Evolutionary conservation across 495 filamentous ascomycete genomes (phyloP).

Genomic region (Aspergillus panamensis): DNA sequence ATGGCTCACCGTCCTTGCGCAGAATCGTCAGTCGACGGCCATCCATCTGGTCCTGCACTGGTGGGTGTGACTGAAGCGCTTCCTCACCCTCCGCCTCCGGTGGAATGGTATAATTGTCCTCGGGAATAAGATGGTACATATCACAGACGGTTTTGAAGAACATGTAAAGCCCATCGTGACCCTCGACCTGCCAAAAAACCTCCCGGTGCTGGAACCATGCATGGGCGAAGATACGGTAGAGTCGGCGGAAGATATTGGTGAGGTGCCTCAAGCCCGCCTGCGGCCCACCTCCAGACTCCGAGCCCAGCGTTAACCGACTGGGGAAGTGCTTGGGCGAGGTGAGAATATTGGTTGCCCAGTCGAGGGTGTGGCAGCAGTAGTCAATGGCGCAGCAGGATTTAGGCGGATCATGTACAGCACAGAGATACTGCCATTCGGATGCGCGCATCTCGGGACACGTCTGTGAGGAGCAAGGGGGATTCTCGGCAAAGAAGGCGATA

Average conservation of each 20-base stretch:
- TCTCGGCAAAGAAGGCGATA: constrained; percentile 86
- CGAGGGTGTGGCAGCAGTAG: constrained; percentile 96
- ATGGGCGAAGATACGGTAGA: constrained; percentile 96
- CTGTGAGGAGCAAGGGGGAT: constrained; percentile 74
- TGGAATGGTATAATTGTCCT: constrained; percentile 93
- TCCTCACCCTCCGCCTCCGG: constrained; percentile 82
- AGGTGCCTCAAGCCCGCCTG: constrained; percentile 72
- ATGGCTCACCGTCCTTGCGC: constrained; percentile 34
- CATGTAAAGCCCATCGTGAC: constrained; percentile 79
- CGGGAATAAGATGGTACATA: constrained; percentile 77
- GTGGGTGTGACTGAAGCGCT: constrained; percentile 38
- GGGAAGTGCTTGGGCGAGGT: constrained; percentile 91
- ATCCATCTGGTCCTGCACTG: constrained; percentile 32
- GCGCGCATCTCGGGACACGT: constrained; percentile 99
- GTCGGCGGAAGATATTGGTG: constrained; percentile 86
- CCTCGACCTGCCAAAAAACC: constrained; percentile 96
- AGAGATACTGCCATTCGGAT: constrained; percentile 97
- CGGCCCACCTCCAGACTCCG: constrained; percentile 57
- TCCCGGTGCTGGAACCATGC: constrained; percentile 96
- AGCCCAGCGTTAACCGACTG: constrained; percentile 70
- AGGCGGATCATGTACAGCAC: constrained; percentile 92
- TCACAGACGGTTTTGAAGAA: constrained; percentile 98
- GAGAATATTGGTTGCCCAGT: constrained; percentile 91
- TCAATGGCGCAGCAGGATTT: constrained; percentile 97
- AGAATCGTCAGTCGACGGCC: constrained; percentile 46